A percentile compares a stretch with the other conserved stretches of the same genome.
These are phyloP conservation scores for Blastocystis sp. DNA, from an alignment of 352 stramenopile species.

Conservation along the genomic window DNA sequence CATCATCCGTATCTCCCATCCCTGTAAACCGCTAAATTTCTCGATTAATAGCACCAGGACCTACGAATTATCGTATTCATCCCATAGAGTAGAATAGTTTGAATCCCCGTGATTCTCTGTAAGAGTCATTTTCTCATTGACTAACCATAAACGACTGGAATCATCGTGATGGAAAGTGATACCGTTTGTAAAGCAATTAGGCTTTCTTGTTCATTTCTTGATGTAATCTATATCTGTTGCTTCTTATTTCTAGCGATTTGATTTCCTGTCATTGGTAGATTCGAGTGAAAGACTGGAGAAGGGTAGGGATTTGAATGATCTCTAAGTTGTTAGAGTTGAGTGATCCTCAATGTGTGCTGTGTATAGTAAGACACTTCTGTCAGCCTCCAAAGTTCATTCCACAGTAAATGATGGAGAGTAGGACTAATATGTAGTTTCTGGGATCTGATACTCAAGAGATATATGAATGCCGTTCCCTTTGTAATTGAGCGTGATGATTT, in stretches of 20 bases:
- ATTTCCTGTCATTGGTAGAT: slow-evolving; percentile 3
- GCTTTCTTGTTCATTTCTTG: slow-evolving; percentile 30
- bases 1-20: too few species aligned
- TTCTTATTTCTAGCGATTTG: slow-evolving; percentile 34
- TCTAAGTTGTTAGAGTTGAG: slow-evolving; percentile 4
- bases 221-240: not conserved
- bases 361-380: not conserved
- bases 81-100: not conserved
- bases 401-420: not conserved
- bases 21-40: too few species aligned
- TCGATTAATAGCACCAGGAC: too few species aligned
- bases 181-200: not conserved
- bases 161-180: not conserved
- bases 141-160: not conserved
- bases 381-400: not conserved
- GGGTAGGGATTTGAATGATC: not conserved
- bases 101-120: not conserved
- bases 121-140: not conserved
- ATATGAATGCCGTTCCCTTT: not conserved
- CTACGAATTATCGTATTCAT: too few species aligned
- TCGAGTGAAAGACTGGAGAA: not conserved
- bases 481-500: slow-evolving; percentile 16
- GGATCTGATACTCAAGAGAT: slow-evolving; percentile 5
- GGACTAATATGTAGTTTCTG: slow-evolving; percentile 42
- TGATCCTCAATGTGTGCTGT: slow-evolving; percentile 14